Conservation (phyloP, 1,284 basidiomycete genomes). For the Apiotrichum laibachii region DNA sequence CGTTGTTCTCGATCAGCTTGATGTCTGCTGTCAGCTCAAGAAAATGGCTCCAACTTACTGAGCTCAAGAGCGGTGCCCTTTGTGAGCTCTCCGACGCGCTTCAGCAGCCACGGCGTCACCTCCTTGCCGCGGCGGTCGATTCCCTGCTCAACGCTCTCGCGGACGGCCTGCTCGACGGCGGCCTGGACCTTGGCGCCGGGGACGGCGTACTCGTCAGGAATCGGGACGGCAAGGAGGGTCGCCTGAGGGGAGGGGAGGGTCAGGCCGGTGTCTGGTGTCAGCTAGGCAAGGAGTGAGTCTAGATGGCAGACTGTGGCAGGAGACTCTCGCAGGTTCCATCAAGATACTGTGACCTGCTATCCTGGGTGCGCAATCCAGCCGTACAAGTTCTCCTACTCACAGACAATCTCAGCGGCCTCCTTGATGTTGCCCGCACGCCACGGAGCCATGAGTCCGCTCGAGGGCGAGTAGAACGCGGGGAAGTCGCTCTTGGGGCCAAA, state of each 20-base stretch:
- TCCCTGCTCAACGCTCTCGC: constrained; percentile 77
- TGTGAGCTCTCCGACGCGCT: constrained; percentile 78
- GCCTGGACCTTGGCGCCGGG: constrained; percentile 69
- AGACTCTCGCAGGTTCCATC: neutral
- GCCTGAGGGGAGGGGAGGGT: constrained; percentile 42
- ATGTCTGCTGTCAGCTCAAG: constrained; percentile 59
- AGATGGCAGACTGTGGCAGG: neutral
- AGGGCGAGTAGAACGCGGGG: constrained; percentile 84
- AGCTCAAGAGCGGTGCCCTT: constrained; percentile 68
- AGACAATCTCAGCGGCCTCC: constrained; percentile 26
- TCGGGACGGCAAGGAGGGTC: constrained; percentile 83
- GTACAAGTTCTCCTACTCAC: constrained; percentile 1
- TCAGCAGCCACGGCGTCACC: constrained; percentile 91
- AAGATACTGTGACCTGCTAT: too few relatives aligned
- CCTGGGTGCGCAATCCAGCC: too few relatives aligned
- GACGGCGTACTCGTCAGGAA: constrained; percentile 71
- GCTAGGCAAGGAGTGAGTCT: neutral
- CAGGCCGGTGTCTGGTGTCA: constrained; percentile 39
- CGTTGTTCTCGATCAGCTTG: constrained; percentile 89
- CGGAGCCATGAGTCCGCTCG: constrained; percentile 62
- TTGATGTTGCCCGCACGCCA: constrained; percentile 15
- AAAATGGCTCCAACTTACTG: constrained; percentile 55
- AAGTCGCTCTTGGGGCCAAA: constrained; percentile 80
- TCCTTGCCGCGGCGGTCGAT: constrained; percentile 81
- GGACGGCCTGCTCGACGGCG: constrained; percentile 79